These are phyloP conservation scores for Choanephora cucurbitarum DNA, from an alignment of 371 early-diverging fungal species.

Conservation along the genomic window DNA sequence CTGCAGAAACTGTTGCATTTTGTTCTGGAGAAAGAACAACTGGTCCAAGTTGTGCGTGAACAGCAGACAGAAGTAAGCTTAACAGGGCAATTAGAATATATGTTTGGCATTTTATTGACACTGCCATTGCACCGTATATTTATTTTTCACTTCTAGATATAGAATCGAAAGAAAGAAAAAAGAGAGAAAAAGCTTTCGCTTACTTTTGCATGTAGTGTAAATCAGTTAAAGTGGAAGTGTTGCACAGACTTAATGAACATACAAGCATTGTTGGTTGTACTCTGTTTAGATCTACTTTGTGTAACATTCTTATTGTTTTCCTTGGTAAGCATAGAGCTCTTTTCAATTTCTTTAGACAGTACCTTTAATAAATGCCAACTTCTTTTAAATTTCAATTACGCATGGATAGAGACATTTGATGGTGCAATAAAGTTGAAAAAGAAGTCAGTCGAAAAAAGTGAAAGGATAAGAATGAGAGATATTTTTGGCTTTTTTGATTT, in stretches of 20 bases:
- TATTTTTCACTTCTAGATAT: neutral
- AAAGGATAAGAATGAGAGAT: too few relatives aligned
- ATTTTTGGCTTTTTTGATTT: too few relatives aligned
- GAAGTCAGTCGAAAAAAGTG: too few relatives aligned
- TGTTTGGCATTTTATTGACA: neutral
- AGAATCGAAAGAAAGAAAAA: neutral
- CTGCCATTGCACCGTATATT: neutral
- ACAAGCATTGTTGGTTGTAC: neutral
- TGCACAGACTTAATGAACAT: neutral
- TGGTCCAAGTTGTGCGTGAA: conserved; percentile 28
- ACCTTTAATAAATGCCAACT: too few relatives aligned
- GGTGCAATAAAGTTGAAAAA: too few relatives aligned
- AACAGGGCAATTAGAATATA: neutral
- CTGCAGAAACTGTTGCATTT: conserved; percentile 26
- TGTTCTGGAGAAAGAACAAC: conserved; percentile 21
- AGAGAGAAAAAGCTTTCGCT: neutral
- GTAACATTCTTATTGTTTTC: neutral
- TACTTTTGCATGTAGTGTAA: neutral
- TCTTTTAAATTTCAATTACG: too few relatives aligned
- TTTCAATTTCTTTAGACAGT: too few relatives aligned
- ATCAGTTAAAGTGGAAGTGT: neutral
- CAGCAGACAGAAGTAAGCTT: neutral
- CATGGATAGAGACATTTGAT: too few relatives aligned
- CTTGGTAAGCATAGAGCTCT: too few relatives aligned
- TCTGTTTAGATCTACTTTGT: neutral